Conservation (phyloP, 495 filamentous ascomycete genomes). For the Chaetomidium leptoderma region DNA sequence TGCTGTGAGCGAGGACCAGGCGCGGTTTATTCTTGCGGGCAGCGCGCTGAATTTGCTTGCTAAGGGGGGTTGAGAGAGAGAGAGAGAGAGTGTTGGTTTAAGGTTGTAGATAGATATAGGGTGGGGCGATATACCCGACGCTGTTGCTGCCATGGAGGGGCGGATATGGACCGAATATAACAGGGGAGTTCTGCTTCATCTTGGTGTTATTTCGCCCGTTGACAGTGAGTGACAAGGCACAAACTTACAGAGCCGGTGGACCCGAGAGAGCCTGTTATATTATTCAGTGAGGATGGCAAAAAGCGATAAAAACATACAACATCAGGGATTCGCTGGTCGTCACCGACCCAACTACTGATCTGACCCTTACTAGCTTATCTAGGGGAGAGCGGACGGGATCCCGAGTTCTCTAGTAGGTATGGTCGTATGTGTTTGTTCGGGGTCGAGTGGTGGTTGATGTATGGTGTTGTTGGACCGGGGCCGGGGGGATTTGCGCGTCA, state of each 20-base stretch:
- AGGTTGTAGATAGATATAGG: neutral
- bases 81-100: neutral
- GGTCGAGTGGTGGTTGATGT: too few species aligned
- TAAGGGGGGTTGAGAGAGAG: conserved; percentile 33
- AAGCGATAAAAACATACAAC: conserved; percentile 45
- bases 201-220: neutral
- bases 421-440: conserved; percentile 15
- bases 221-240: too few species aligned
- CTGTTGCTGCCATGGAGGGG: neutral
- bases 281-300: too few species aligned
- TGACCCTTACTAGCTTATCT: conserved; percentile 30
- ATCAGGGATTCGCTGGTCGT: conserved; percentile 41
- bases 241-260: too few species aligned
- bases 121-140: neutral
- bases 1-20: conserved; percentile 81
- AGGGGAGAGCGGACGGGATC: conserved; percentile 51
- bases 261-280: too few species aligned
- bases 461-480: too few species aligned
- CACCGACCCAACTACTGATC: conserved; percentile 44
- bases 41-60: conserved; percentile 88
- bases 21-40: conserved; percentile 83
- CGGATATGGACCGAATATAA: neutral
- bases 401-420: conserved; percentile 27
- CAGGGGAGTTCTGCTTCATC: neutral
- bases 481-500: too few species aligned